Conservation (phyloP, 345 rosid species). For the Eucalyptus pauciflora region DNA sequence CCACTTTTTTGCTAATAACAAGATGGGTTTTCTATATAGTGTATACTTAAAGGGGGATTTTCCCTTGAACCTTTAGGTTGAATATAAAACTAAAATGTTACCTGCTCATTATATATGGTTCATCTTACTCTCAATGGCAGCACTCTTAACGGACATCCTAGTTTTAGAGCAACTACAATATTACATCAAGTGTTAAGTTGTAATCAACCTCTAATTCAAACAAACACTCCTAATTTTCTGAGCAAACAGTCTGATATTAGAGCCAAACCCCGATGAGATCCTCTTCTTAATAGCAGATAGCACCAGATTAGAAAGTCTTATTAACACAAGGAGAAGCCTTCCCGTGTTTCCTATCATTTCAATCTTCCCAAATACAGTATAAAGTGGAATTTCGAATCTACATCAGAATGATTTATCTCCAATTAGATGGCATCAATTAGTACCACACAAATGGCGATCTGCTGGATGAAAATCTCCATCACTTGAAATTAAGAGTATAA, state of each 20-base stretch:
- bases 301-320: neutral
- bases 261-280: neutral
- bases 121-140: too few species aligned
- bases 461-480: neutral
- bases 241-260: neutral
- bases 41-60: too few species aligned
- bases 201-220: neutral
- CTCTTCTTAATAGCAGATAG: neutral
- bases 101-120: too few species aligned
- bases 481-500: neutral
- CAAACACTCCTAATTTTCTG: neutral
- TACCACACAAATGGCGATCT: neutral
- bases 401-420: neutral
- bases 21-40: too few species aligned
- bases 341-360: too few species aligned
- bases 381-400: neutral
- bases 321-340: neutral
- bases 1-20: too few species aligned
- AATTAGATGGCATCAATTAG: neutral
- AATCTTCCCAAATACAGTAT: too few species aligned
- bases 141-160: too few species aligned
- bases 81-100: too few species aligned
- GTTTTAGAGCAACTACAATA: neutral
- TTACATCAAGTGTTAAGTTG: neutral
- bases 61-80: too few species aligned